These are phyloP conservation scores for Botrytis byssoidea DNA, from an alignment of 2,329 filamentous ascomycete species.

Conservation along the genomic window DNA sequence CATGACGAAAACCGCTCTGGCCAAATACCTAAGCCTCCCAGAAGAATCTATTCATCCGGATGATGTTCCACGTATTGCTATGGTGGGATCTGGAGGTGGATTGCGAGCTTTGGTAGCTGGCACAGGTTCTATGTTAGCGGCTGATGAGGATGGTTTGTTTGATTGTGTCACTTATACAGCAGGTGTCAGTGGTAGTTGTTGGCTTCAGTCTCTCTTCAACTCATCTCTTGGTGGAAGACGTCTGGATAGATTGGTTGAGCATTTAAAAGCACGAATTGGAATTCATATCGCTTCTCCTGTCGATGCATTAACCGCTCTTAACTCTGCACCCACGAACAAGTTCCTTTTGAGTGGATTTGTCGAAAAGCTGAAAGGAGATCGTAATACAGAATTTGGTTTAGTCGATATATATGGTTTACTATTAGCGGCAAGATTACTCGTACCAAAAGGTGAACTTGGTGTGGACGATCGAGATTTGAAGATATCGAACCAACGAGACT, in stretches of 20 bases:
- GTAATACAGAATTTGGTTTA: constrained; percentile 77
- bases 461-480: constrained; percentile 81
- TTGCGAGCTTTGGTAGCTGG: constrained; percentile 87
- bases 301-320: constrained; percentile 73
- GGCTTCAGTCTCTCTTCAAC: constrained; percentile 86
- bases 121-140: constrained; percentile 79
- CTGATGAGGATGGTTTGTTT: constrained; percentile 83
- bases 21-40: constrained; percentile 75
- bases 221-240: constrained; percentile 71
- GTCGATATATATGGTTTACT: constrained; percentile 92
- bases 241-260: constrained; percentile 70
- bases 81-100: constrained; percentile 92
- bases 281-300: constrained; percentile 94
- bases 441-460: constrained; percentile 79
- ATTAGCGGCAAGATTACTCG: constrained; percentile 77
- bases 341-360: constrained; percentile 83
- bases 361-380: constrained; percentile 85
- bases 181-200: constrained; percentile 93
- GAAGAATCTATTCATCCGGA: constrained; percentile 85
- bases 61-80: constrained; percentile 88
- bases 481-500: constrained; percentile 79
- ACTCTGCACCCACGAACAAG: constrained; percentile 90
- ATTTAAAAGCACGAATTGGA: constrained; percentile 80
- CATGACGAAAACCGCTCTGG: constrained; percentile 70
- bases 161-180: constrained; percentile 95